Conservation (phyloP, 495 filamentous ascomycete genomes). For the Penicillium atrosanguineum region DNA sequence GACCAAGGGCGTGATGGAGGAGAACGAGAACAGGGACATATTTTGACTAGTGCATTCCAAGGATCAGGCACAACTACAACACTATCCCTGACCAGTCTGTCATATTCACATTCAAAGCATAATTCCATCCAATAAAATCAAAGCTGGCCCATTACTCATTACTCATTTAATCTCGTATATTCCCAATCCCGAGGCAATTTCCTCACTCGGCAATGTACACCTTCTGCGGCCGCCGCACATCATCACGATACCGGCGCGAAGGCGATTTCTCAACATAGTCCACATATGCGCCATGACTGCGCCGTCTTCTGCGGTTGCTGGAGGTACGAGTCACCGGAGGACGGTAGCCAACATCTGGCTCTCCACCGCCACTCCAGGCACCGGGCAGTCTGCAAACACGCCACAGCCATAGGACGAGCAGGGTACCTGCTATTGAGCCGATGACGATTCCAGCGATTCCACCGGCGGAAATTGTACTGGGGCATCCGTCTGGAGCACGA, state of each 20-base stretch:
- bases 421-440: constrained; percentile 54
- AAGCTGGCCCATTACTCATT: background rate
- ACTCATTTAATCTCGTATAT: background rate
- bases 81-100: background rate
- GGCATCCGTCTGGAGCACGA: constrained; percentile 29
- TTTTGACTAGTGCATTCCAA: too few relatives aligned
- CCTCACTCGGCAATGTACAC: constrained; percentile 30
- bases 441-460: constrained; percentile 61
- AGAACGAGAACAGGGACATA: too few relatives aligned
- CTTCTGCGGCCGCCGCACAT: constrained; percentile 35
- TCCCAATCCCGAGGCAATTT: background rate
- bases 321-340: constrained; percentile 18
- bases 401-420: constrained; percentile 54
- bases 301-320: constrained; percentile 13
- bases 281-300: constrained; percentile 24
- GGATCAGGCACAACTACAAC: too few relatives aligned
- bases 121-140: background rate
- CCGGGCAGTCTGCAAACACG: constrained; percentile 25
- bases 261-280: constrained; percentile 40
- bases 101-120: background rate
- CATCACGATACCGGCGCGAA: constrained; percentile 20
- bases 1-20: too few relatives aligned
- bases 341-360: constrained; percentile 28
- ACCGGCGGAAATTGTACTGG: constrained; percentile 48
- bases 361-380: constrained; percentile 17